Evolutionary conservation across 352 stramenopile species (phyloP).

Genomic region (Globisporangium okanoganense): DNA sequence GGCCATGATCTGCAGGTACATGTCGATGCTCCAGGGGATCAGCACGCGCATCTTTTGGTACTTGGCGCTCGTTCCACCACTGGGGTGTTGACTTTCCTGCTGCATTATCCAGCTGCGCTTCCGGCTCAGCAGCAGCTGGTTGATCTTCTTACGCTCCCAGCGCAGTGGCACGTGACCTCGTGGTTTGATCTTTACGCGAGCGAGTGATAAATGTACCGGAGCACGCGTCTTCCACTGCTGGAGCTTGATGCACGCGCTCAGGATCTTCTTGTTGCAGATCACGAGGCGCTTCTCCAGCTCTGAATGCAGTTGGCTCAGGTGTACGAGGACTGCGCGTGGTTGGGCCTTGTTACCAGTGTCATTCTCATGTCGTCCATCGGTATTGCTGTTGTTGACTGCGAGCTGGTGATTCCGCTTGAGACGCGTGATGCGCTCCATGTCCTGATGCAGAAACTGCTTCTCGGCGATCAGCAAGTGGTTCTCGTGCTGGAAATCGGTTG

Average conservation of each 20-base stretch:
- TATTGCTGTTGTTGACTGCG: slow-evolving; percentile 8
- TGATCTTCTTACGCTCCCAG: slow-evolving; percentile 38
- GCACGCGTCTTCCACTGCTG: slow-evolving; percentile 16
- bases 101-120: neutral
- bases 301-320: slow-evolving; percentile 37
- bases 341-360: slow-evolving; percentile 4
- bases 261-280: slow-evolving; percentile 61
- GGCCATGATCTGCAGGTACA: slow-evolving; percentile 64
- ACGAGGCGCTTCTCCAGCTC: slow-evolving; percentile 52
- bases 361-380: no score
- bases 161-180: slow-evolving; percentile 40
- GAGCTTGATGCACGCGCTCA: slow-evolving; percentile 45
- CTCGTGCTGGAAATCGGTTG: slow-evolving; percentile 36
- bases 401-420: slow-evolving; percentile 19
- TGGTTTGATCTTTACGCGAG: slow-evolving; percentile 27
- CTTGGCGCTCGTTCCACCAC: neutral
- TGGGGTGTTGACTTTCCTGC: no score
- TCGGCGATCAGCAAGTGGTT: slow-evolving; percentile 50
- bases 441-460: slow-evolving; percentile 55
- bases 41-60: slow-evolving; percentile 64
- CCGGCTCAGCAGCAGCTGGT: neutral
- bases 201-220: slow-evolving; percentile 27
- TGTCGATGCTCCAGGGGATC: slow-evolving; percentile 73
- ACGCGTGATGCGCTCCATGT: slow-evolving; percentile 34
- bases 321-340: slow-evolving; percentile 39